Evolutionary conservation across 2,329 filamentous ascomycete species (phyloP), one percentile per base, ranked within the genome.

Genomic region (Diaporthe citrichinensis): DNA sequence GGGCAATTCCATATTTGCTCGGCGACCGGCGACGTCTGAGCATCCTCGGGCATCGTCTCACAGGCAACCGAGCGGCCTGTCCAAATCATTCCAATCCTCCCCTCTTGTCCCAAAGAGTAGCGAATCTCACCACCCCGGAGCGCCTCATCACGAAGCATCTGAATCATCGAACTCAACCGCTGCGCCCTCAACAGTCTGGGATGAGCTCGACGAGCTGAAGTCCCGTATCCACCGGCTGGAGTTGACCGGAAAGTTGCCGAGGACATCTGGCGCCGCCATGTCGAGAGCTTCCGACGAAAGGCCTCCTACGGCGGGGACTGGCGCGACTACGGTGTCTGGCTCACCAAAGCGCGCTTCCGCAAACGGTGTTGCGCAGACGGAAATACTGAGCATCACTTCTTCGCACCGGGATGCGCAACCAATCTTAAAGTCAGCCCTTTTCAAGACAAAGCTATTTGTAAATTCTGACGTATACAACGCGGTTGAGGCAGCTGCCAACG

Each of bases 121-220:
- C 36, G 87, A 89, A 44, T 53, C 79, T 0, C 83, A 84, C 12
- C 77, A 79, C 41, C 84, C 81, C 53, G 80, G 82, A 12, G 88
- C 88, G 59, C 80, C 81, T 28, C 85, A 90, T 75, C 79, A 87
- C 39, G 92, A 96, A 80, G 93, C 93, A 12, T 95, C 95, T 0
- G 95, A 97, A 80, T 98, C 97, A 0, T 96, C 94, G 0, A 89
- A 94, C 46, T 98, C 97, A 0, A 97, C 95, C 0, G 95, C 93
- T 1, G 95, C 95, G 1, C 95, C 96, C 17, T 97, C 95, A 2
- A 98, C 95, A 0, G 95, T 99, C 3, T 99, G 97, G 97, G 97
- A 98, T 82, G 97, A 99, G 84, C 86, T 99, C 39, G 97, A 98
- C 80, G 97, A 98, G 78, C 86, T 99, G 62, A 98, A 98, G 83